Conservation (phyloP, 306 rosid species). For the Vigna radiata region DNA sequence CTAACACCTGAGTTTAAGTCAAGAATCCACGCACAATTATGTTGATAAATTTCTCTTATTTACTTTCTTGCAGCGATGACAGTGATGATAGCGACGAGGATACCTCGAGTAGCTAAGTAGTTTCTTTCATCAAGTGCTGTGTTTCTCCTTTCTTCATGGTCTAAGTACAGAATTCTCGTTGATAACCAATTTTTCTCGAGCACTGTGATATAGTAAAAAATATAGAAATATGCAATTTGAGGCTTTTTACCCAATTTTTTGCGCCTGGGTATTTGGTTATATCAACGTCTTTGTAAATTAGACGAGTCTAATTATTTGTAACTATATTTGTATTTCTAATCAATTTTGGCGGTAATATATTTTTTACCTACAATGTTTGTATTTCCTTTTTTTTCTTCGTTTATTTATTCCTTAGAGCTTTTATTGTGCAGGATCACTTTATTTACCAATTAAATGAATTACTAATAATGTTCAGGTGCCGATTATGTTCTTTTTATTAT, state of each 20-base stretch:
- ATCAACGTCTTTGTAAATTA: constrained; percentile 52
- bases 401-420: too few relatives aligned
- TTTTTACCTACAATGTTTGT: not conserved
- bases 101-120: constrained; percentile 55
- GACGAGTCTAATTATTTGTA: constrained; percentile 30
- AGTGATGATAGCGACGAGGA: constrained; percentile 84
- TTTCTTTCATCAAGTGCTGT: not conserved
- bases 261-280: constrained; percentile 45
- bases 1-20: not conserved
- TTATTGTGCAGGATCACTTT: not conserved
- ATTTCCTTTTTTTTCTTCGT: not conserved
- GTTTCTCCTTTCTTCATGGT: constrained; percentile 23
- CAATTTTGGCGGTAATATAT: constrained; percentile 45
- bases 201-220: constrained; percentile 8
- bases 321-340: constrained; percentile 3
- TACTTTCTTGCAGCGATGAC: constrained; percentile 69
- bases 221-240: constrained; percentile 36
- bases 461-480: not conserved
- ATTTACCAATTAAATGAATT: not conserved
- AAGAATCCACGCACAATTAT: not conserved
- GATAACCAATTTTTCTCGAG: constrained; percentile 39
- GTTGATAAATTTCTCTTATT: constrained; percentile 37
- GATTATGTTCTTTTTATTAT: not conserved
- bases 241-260: constrained; percentile 61
- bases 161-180: not conserved